These are phyloP conservation scores for Candida succiphila DNA, from an alignment of 805 yeast species.

Conservation along the genomic window DNA sequence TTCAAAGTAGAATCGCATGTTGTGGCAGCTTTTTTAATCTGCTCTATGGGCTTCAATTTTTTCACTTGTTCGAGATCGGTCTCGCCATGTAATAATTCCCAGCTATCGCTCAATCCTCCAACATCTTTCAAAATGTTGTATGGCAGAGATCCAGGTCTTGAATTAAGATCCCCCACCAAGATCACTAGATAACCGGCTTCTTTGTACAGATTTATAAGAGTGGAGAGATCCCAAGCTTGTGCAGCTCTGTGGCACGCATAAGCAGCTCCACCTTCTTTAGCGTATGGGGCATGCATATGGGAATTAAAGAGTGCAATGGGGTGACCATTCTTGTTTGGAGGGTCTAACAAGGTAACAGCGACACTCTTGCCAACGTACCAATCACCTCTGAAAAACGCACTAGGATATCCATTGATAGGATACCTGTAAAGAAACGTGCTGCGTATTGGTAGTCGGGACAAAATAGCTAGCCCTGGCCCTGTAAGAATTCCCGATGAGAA, in stretches of 20 bases:
- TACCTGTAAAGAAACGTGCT: conserved; percentile 73
- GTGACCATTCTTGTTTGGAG: conserved; percentile 32
- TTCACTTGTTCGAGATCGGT: conserved; percentile 32
- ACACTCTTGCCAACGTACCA: conserved; percentile 95
- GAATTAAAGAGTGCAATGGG: conserved; percentile 78
- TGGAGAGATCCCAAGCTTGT: conserved; percentile 94
- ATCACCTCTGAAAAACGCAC: conserved; percentile 91
- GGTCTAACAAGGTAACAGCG: conserved; percentile 59
- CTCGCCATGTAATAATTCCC: conserved; percentile 60
- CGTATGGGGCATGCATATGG: conserved; percentile 97
- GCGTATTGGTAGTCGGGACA: conserved; percentile 77
- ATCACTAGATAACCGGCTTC: conserved; percentile 77
- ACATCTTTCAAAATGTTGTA: conserved; percentile 60
- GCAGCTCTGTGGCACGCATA: conserved; percentile 85
- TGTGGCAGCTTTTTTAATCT: conserved; percentile 64
- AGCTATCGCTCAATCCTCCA: conserved; percentile 68
- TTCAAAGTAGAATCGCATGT: conserved; percentile 86
- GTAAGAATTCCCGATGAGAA: conserved; percentile 79
- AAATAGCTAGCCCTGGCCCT: conserved; percentile 87
- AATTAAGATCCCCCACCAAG: conserved; percentile 89
- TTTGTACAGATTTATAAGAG: conserved; percentile 47
- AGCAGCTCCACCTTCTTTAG: conserved; percentile 74
- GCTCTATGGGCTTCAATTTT: conserved; percentile 43
- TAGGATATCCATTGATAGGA: conserved; percentile 89
- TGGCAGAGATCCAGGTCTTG: conserved; percentile 80